Evolutionary conservation across 192 early-diverging fungal species (phyloP), one percentile per base, ranked within the genome.

Genomic region (Coemansia sp.): DNA sequence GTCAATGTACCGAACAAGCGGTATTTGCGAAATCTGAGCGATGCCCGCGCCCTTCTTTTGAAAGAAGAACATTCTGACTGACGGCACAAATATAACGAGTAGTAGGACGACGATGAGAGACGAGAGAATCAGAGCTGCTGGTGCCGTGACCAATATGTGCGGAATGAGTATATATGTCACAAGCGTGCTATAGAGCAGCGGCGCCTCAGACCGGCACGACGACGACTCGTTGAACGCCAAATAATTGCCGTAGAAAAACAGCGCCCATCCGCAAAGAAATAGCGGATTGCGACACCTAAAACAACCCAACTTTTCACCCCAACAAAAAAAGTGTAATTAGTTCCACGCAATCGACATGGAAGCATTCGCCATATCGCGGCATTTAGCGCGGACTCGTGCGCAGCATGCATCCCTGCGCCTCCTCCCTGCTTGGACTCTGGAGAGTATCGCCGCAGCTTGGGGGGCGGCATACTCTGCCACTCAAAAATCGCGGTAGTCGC

Each of bases 201-300:
- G 88, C 37, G 90, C 88, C 41, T 68, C 71, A 0, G 51, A 2
- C 24, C 68, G 68, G 64, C 86, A 54, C 51, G 51, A 54, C 27
- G 51, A 54, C 15, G 51, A 35, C 32, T 35, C 32, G 7, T 7
- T 27, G 67, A 93, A 92, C 35, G 90, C 62, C 61, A 88, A 86
- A 68, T 88, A 89, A 68, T 93, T 93, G 65, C 89, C 91, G 51
- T 86, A 64, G 45, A 92, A 71, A 62, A 90, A 92, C 83, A 89
- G 80, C 15, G 88, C 72, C n/a, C 86, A 81, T 20, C 84, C 78
- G 67, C 86, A 74, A n/a, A 89, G 38, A 57, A 89, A 86, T 10
- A 91, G 73, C 42, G 86, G 59, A 7, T 84, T 85, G 74, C 88
- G 89, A 29, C 87, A 45, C 27, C 90, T 89, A 84, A 62, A 69